Percentiles rank a stretch among this genome's conserved stretches.
Evolutionary conservation across 1,139 yeast genomes (phyloP).

Genomic region (Kurtzmaniella quercitrusa): DNA sequence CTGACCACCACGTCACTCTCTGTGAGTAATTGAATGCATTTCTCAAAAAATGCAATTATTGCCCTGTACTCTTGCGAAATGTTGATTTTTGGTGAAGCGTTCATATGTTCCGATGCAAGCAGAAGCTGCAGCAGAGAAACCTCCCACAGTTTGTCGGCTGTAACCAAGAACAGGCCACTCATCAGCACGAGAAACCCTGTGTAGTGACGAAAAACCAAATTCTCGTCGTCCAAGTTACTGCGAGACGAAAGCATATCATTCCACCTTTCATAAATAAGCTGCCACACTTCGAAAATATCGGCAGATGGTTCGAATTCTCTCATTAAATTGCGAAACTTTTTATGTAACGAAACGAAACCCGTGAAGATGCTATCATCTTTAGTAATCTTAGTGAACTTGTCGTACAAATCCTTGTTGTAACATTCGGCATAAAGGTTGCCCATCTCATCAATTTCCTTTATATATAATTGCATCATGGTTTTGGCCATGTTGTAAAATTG

Average conservation of each 20-base stretch:
- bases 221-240: constrained; percentile 25
- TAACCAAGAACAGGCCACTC: constrained; percentile 48
- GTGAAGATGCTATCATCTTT: constrained; percentile 63
- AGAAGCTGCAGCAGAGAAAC: not conserved
- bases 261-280: constrained; percentile 58
- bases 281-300: constrained; percentile 61
- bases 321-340: constrained; percentile 54
- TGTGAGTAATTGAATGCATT: constrained; percentile 45
- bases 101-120: constrained; percentile 6
- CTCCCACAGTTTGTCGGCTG: not conserved
- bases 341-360: constrained; percentile 75
- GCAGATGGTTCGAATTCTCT: constrained; percentile 57
- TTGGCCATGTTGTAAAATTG: constrained; percentile 54
- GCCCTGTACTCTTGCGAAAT: constrained; percentile 6
- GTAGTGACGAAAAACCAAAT: constrained; percentile 50
- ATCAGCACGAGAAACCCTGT: constrained; percentile 61
- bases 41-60: constrained; percentile 46
- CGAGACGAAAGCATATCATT: constrained; percentile 25
- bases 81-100: constrained; percentile 7
- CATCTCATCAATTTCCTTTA: constrained; percentile 26
- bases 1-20: constrained; percentile 49
- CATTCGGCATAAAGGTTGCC: constrained; percentile 6
- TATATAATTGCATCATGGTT: constrained; percentile 44
- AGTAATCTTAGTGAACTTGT: constrained; percentile 47
- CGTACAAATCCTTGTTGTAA: constrained; percentile 22